Evolutionary conservation across 805 yeast species (phyloP).

Genomic region (Candida xyloterini): DNA sequence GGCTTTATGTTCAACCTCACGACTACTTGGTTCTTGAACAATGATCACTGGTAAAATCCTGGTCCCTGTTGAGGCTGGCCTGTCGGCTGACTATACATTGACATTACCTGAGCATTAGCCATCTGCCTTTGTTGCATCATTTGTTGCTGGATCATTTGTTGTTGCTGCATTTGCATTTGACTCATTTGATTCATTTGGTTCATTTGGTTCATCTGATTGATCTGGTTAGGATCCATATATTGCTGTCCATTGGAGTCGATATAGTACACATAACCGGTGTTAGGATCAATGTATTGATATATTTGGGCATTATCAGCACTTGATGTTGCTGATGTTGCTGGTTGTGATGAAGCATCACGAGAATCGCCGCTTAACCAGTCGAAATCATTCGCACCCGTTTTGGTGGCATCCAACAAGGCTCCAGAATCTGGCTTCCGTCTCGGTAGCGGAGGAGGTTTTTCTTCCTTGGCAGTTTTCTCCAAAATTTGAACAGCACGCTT

Average conservation of each 20-base stretch:
- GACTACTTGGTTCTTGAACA: conserved; percentile 17
- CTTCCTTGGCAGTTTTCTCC: conserved; percentile 37
- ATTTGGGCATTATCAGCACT: conserved; percentile 36
- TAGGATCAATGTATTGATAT: conserved; percentile 70
- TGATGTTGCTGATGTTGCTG: conserved; percentile 6
- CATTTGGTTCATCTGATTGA: conserved; percentile 25
- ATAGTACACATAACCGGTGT: conserved; percentile 63
- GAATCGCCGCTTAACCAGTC: conserved; percentile 34
- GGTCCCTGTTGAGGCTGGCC: conserved; percentile 22
- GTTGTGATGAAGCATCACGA: conserved; percentile 14
- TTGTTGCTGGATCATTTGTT: too few species aligned
- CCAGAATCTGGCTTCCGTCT: conserved; percentile 35
- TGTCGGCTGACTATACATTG: conserved; percentile 38
- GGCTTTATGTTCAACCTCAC: conserved; percentile 29
- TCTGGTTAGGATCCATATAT: conserved; percentile 48
- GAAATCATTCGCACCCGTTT: conserved; percentile 35
- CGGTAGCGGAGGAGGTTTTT: conserved; percentile 51
- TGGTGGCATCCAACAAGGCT: conserved; percentile 30
- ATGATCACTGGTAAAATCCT: conserved; percentile 6
- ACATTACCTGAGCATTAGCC: conserved; percentile 34
- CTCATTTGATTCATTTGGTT: conserved; percentile 23
- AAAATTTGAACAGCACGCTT: conserved; percentile 58
- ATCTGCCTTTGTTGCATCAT: conserved; percentile 14
- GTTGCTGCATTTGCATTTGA: conserved; percentile 19
- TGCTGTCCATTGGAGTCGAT: conserved; percentile 70